Evolutionary conservation across 2,329 filamentous ascomycete species (phyloP).

Genomic region (Beauveria rudraprayagi): DNA sequence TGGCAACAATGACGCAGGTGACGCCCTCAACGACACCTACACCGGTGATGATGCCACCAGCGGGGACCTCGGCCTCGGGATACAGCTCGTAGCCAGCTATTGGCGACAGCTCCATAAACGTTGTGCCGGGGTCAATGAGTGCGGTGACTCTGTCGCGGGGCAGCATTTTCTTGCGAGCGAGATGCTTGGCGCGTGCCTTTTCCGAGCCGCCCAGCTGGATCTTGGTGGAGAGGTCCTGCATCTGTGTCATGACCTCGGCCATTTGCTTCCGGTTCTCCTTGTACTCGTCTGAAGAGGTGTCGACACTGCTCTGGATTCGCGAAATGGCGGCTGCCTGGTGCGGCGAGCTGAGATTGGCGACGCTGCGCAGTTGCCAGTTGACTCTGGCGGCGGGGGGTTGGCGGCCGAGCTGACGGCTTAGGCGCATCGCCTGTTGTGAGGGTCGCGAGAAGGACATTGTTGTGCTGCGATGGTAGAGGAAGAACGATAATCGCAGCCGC

Average conservation of each 20-base stretch:
- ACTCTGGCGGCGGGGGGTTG: slow-evolving; percentile 22
- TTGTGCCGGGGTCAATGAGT: slow-evolving; percentile 79
- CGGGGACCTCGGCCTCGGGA: slow-evolving; percentile 76
- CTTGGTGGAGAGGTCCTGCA: slow-evolving; percentile 62
- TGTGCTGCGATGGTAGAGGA: not conserved
- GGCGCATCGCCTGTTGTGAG: slow-evolving; percentile 35
- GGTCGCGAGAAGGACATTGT: slow-evolving; percentile 41
- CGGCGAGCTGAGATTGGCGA: slow-evolving; percentile 71
- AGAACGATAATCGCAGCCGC: not conserved
- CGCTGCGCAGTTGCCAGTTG: slow-evolving; percentile 27
- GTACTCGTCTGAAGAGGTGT: slow-evolving; percentile 70
- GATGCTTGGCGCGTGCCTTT: slow-evolving; percentile 80
- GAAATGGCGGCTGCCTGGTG: slow-evolving; percentile 81
- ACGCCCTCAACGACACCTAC: slow-evolving; percentile 86
- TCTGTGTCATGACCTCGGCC: slow-evolving; percentile 59
- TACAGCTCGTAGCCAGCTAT: slow-evolving; percentile 83
- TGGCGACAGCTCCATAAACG: slow-evolving; percentile 90
- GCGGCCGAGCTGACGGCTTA: slow-evolving; percentile 29
- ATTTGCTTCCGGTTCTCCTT: slow-evolving; percentile 74
- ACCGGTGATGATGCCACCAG: slow-evolving; percentile 86
- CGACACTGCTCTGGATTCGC: slow-evolving; percentile 65
- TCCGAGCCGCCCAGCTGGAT: slow-evolving; percentile 70
- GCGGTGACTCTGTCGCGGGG: slow-evolving; percentile 82
- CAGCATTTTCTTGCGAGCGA: slow-evolving; percentile 87
- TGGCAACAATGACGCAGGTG: slow-evolving; percentile 86